Conservation (phyloP, 1,284 basidiomycete species). For the Melampsora americana region DNA sequence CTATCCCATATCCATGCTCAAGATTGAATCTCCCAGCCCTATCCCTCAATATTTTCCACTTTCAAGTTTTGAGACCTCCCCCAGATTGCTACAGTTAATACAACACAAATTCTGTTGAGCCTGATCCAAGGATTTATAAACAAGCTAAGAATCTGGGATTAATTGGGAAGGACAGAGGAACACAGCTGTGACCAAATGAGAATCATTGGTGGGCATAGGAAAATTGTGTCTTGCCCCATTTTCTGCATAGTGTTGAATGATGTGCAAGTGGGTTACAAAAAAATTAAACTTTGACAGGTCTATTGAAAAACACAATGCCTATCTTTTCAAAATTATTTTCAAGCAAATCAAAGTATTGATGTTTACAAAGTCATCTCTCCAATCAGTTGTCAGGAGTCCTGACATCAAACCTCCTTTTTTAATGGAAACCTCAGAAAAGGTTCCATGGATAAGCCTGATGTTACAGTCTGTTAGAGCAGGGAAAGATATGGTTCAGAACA, state of each 20-base stretch:
- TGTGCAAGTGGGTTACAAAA: constrained; percentile 25
- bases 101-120: not conserved
- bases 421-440: not conserved
- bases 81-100: not conserved
- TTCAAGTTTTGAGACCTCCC: too few species aligned
- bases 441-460: too few species aligned
- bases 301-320: not conserved
- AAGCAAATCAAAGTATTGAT: not conserved
- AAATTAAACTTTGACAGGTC: not conserved
- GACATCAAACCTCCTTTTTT: constrained; percentile 13
- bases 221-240: not conserved
- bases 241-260: not conserved
- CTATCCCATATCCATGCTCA: too few species aligned
- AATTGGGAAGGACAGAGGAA: not conserved
- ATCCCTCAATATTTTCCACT: too few species aligned
- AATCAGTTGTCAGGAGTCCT: not conserved
- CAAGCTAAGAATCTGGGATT: not conserved
- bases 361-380: not conserved
- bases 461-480: too few species aligned
- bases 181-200: not conserved
- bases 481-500: too few species aligned
- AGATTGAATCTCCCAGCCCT: too few species aligned
- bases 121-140: not conserved
- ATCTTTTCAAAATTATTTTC: not conserved
- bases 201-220: not conserved